Evolutionary conservation across 2,329 filamentous ascomycete species (phyloP).

Genomic region (Purpureocillium lavendulum): DNA sequence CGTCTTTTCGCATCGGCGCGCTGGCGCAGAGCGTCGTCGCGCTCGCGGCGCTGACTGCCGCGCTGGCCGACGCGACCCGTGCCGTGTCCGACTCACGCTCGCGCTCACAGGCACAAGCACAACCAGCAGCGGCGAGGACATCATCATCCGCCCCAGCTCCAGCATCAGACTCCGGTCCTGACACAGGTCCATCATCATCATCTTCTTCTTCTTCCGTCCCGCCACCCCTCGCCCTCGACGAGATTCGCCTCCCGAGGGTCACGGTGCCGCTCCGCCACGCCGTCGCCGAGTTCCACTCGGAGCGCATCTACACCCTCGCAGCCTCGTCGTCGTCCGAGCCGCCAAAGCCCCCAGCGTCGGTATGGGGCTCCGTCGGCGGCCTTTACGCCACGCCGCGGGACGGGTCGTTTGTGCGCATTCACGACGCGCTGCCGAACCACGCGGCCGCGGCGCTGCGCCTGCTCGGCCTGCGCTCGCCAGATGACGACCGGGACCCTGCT

Average conservation of each 20-base stretch:
- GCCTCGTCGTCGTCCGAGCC: no score
- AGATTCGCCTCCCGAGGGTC: slow-evolving; percentile 24
- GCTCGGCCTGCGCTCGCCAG: slow-evolving; percentile 28
- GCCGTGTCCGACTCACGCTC: no score
- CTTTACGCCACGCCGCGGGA: slow-evolving; percentile 37
- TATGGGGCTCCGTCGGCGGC: slow-evolving; percentile 40
- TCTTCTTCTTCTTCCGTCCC: no score
- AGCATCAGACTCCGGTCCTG: no score
- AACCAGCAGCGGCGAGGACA: no score
- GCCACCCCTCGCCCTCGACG: not conserved
- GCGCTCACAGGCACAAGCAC: no score
- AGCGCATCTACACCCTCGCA: slow-evolving; percentile 35
- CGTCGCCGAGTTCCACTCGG: slow-evolving; percentile 43
- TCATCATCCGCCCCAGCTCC: no score
- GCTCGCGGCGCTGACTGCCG: slow-evolving; percentile 39
- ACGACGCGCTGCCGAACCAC: slow-evolving; percentile 46
- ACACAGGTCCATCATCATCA: no score
- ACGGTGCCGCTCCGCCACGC: slow-evolving; percentile 37
- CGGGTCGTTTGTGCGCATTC: slow-evolving; percentile 41
- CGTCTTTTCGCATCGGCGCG: slow-evolving; percentile 45
- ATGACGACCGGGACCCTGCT: slow-evolving; percentile 12
- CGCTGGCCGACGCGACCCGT: slow-evolving; percentile 19
- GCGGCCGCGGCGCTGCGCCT: slow-evolving; percentile 31
- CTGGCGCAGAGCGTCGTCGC: slow-evolving; percentile 45
- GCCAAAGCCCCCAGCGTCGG: no score